Evolutionary conservation across 164 flowering plant genomes (phyloP), one percentile per base, ranked within the genome.

Genomic region (Vitis riparia): DNA sequence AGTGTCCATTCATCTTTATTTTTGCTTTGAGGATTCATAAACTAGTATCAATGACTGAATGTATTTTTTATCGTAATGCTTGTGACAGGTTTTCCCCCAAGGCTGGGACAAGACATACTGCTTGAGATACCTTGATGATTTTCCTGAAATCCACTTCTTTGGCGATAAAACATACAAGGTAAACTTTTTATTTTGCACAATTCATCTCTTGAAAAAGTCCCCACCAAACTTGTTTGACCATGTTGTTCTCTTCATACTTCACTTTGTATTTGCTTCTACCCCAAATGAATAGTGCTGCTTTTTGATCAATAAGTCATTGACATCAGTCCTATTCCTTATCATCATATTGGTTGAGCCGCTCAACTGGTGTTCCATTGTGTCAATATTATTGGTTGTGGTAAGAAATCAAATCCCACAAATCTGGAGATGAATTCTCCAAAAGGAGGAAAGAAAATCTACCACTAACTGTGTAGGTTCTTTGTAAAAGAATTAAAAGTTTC

Each of bases 41-140:
- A 51, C 52, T 62, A 19, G 16, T 63, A 15, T n/a, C 51, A 17
- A 2, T 12, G 9, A 11, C 27, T 51, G 14, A 62, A 5, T 58
- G 65, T 27, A 9, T 70, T 68, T 55, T 11, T 47, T 2, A 8
- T 11, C 48, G 70, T 59, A 60, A 68, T 80, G 37, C 56, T 72
- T 76, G 65, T 62, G 13, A 74, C 85, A 95, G 98, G 99, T 93
- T 30, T 93, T 95, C 74, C 98, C 98, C 67, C 81, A 78, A 77
- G 97, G 99, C 68, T 96, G 99, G 99, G 99, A 95, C 85, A 93
- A 96, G 81, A 93, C 98, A 52, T 96, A 89, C 76, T 91, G 98
- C 80, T 84, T 95, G 86, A 82, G 80, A 66, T 96, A 87, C 82
- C 92, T 96, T 57, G 87, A 91, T 5, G 91, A 87, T 2, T 96